Conservation (phyloP, 2,329 filamentous ascomycete species). For the Colletotrichum sp. region DNA sequence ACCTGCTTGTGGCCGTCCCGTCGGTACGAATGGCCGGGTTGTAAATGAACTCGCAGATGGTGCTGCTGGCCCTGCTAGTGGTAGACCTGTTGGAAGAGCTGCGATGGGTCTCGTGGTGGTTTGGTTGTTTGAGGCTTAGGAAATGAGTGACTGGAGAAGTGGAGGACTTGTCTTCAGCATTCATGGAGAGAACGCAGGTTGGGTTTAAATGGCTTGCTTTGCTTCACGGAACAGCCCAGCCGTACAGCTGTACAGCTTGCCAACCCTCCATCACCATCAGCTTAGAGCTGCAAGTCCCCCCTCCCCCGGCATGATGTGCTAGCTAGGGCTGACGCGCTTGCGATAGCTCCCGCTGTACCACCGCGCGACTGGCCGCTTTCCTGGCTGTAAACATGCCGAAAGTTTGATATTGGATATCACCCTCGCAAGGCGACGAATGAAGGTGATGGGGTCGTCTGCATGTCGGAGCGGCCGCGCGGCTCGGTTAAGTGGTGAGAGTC, state of each 20-base stretch:
- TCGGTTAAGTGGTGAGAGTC: background rate
- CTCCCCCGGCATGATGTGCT: background rate
- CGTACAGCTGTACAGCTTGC: background rate
- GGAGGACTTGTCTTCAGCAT: too few relatives aligned
- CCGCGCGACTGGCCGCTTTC: background rate
- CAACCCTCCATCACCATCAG: background rate
- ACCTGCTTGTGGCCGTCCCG: too few relatives aligned
- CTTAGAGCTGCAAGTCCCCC: background rate
- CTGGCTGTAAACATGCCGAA: background rate
- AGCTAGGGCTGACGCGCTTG: conserved; percentile 3
- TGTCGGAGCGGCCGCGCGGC: background rate
- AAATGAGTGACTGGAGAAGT: background rate
- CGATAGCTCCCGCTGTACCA: background rate
- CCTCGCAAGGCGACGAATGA: background rate
- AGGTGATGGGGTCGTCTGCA: background rate
- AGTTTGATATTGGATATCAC: background rate
- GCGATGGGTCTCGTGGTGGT: background rate
- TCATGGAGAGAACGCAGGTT: background rate
- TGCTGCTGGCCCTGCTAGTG: too few relatives aligned
- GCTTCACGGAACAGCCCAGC: background rate
- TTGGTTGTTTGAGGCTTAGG: background rate
- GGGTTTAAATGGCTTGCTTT: background rate
- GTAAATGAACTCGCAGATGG: too few relatives aligned
- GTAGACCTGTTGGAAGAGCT: conserved; percentile 50
- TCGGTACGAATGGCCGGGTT: too few relatives aligned